phyloP scores from a whole-genome alignment of 1,284 basidiomycete species.

The Rhizoctonia solani region DNA sequence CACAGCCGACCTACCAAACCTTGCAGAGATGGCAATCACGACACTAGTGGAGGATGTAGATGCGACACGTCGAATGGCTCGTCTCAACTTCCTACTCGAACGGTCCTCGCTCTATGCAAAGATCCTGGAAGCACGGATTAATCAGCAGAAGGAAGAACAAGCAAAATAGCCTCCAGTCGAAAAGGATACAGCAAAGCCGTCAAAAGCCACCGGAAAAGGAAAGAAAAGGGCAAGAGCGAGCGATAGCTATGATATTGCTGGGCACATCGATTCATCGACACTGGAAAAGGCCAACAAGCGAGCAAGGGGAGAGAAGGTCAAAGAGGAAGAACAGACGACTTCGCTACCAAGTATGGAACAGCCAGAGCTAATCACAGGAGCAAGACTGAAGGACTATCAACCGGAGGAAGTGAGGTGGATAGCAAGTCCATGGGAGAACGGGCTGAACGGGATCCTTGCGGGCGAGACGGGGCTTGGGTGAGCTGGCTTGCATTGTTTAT shows the following conservation, averaged over 20 bases:
- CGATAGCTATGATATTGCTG: constrained; percentile 18
- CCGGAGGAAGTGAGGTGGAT: constrained; percentile 97
- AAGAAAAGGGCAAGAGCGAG: constrained; percentile 46
- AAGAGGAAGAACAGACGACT: constrained; percentile 46
- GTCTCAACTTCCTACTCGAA: constrained; percentile 63
- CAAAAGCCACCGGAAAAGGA: constrained; percentile 6
- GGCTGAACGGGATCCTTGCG: constrained; percentile 52
- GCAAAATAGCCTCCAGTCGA: constrained; percentile 40
- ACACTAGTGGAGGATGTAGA: constrained; percentile 63
- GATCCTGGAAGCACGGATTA: constrained; percentile 62
- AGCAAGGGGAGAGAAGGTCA: constrained; percentile 35
- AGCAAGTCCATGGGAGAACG: constrained; percentile 89
- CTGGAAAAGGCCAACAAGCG: constrained; percentile 40
- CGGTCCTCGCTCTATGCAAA: constrained; percentile 65
- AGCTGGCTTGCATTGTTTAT: constrained; percentile 48
- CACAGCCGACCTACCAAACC: constrained; percentile 15
- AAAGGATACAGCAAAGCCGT: constrained; percentile 9
- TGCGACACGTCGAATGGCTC: constrained; percentile 51
- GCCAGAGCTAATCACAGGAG: constrained; percentile 82
- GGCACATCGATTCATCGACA: constrained; percentile 9
- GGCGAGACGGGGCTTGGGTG: constrained; percentile 94
- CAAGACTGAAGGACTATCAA: constrained; percentile 86
- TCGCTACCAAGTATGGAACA: constrained; percentile 53
- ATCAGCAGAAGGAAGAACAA: constrained; percentile 35
- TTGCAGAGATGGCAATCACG: constrained; percentile 56